Conservation (phyloP, 2,329 filamentous ascomycete genomes). For the Cucurbitaria berberidis region DNA sequence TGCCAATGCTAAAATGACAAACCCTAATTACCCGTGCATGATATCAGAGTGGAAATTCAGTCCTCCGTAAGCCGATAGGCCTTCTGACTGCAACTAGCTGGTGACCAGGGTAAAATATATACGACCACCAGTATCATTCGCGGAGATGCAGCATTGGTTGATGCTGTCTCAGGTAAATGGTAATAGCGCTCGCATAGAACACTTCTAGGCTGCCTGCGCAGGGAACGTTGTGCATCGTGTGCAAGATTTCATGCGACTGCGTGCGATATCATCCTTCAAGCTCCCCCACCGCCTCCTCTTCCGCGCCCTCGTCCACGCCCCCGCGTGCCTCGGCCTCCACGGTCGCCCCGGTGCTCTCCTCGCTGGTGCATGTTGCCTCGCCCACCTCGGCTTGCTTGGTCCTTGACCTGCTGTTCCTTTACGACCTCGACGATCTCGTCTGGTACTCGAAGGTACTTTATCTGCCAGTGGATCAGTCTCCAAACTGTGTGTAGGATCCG, state of each 20-base stretch:
- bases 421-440: conserved; percentile 96
- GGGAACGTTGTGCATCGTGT: background rate
- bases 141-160: background rate
- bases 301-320: conserved; percentile 60
- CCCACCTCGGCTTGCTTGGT: conserved; percentile 65
- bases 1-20: background rate
- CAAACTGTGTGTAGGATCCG: background rate
- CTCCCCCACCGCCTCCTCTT: conserved; percentile 61
- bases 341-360: conserved; percentile 60
- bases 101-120: background rate
- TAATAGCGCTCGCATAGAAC: background rate
- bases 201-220: background rate
- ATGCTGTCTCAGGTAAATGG: background rate
- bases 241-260: conserved; percentile 1
- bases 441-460: conserved; percentile 95
- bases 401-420: conserved; percentile 86
- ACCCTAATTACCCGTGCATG: background rate
- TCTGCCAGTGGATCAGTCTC: conserved; percentile 61
- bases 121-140: background rate
- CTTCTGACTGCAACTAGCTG: background rate
- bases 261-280: conserved; percentile 38
- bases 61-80: background rate
- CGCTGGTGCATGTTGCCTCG: conserved; percentile 68
- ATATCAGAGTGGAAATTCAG: background rate
- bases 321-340: conserved; percentile 60